Evolutionary conservation across 768 basidiomycete genomes (phyloP), one percentile per base, ranked within the genome.

Genomic region (Tylopilus felleus): DNA sequence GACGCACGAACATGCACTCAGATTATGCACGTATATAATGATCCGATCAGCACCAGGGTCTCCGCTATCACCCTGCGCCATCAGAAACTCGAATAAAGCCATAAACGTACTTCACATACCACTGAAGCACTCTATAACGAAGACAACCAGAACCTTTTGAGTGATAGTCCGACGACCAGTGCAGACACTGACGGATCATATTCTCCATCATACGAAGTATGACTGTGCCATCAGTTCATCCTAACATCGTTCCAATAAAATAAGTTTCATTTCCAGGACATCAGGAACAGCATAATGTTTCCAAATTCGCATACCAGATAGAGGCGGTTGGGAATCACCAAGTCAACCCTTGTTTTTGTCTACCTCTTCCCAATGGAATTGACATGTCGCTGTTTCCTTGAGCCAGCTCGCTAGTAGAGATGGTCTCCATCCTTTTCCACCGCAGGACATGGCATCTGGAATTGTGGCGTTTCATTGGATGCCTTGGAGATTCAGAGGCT

Each of bases 401-500:
- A 33, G 16, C 5, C 33, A 33, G 16, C 12, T 16, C 14, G n/a
- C n/a, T 8, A 16, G n/a, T n/a, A 35, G 51, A 17, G 21, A 38
- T 9, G 39, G 39, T n/a, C n/a, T n/a, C n/a, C n/a, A n/a, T n/a
- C n/a, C n/a, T n/a, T n/a, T n/a, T n/a, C n/a, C n/a, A n/a, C n/a
- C n/a, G n/a, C n/a, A n/a, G n/a, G n/a, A n/a, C n/a, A n/a, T n/a
- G n/a, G n/a, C 29, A 33, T n/a, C 10, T 27, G 40, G 31, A 35
- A 49, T 36, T 41, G 52, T 49, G 52, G 46, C 22, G 52, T n/a
- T 43, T n/a, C 16, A 36, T 40, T 19, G 21, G 49, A 28, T 29
- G 19, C 47, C 39, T 42, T 41, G 22, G 29, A 23, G 29, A 53
- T 12, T 27, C 46, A 22, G 7, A 13, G 19, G 47, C 47, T 22